Percentiles rank a stretch among this genome's conserved stretches.
These are phyloP conservation scores for Chlamydomonas applanata DNA, from an alignment of 139 green algal genomes.

Conservation along the genomic window DNA sequence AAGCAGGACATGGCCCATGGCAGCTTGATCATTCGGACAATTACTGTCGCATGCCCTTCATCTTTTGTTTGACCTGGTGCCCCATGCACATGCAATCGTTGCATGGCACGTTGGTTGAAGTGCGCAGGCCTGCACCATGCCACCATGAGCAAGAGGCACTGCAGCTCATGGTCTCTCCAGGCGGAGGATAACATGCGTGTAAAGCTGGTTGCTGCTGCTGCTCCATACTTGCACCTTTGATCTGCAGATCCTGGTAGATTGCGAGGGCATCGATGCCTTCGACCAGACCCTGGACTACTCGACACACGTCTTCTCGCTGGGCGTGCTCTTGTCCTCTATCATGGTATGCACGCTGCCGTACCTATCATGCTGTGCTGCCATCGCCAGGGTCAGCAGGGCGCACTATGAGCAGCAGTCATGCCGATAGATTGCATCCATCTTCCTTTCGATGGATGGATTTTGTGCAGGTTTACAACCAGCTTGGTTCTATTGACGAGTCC, in stretches of 20 bases:
- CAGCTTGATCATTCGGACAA: too few species aligned
- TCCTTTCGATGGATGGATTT: background rate
- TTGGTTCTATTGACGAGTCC: slow-evolving; percentile 86
- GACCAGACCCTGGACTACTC: slow-evolving; percentile 67
- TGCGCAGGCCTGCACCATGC: background rate
- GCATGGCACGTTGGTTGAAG: background rate
- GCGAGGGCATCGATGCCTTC: slow-evolving; percentile 90
- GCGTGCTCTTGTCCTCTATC: slow-evolving; percentile 86
- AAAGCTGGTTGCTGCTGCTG: too few species aligned
- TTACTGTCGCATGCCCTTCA: too few species aligned
- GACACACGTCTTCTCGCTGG: slow-evolving; percentile 77
- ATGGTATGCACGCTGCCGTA: slow-evolving; percentile 90
- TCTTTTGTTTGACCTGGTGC: too few species aligned
- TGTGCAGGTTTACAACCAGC: slow-evolving; percentile 5
- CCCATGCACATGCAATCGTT: background rate
- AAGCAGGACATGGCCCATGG: too few species aligned
- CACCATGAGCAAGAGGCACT: too few species aligned
- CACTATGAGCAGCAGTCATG: too few species aligned
- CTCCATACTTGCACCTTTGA: background rate
- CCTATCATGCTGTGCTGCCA: too few species aligned
- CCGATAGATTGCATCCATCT: background rate
- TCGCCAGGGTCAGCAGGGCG: too few species aligned
- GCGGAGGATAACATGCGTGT: too few species aligned
- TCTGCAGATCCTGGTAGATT: slow-evolving; percentile 79
- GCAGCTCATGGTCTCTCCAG: too few species aligned